Evolutionary conservation across 805 yeast genomes (phyloP).

Genomic region (Yamadazyma laniorum): DNA sequence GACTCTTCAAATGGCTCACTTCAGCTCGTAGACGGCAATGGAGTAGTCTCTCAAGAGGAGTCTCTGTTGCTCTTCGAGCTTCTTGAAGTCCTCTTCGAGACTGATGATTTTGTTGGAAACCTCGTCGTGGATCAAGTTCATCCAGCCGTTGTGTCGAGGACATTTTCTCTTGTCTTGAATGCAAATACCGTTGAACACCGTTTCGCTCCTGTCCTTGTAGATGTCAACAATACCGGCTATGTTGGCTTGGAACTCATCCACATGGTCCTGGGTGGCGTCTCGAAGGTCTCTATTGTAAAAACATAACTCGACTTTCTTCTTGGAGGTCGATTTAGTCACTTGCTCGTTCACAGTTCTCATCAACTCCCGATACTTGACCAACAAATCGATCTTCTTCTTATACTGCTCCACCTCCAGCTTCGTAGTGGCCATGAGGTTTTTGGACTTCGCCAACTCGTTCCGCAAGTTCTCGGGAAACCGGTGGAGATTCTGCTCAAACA

Average conservation of each 20-base stretch:
- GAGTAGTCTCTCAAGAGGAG: slow-evolving; percentile 35
- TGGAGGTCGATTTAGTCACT: slow-evolving; percentile 15
- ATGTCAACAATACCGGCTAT: slow-evolving; percentile 4
- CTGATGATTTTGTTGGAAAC: slow-evolving; percentile 27
- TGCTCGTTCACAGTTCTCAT: slow-evolving; percentile 38
- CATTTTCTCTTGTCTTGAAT: slow-evolving; percentile 56
- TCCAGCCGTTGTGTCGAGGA: slow-evolving; percentile 53
- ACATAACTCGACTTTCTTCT: slow-evolving; percentile 16
- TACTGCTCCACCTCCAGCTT: slow-evolving; percentile 13
- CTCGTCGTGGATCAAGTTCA: slow-evolving; percentile 35
- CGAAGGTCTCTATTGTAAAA: slow-evolving; percentile 11
- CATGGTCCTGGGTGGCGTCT: slow-evolving; percentile 1
- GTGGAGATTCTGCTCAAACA: slow-evolving; percentile 18
- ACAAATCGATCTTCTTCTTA: slow-evolving; percentile 16
- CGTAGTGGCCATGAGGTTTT: slow-evolving; percentile 16
- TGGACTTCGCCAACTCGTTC: slow-evolving; percentile 19
- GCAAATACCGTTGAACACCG: slow-evolving; percentile 29
- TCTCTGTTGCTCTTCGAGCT: slow-evolving; percentile 25
- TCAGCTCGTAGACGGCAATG: slow-evolving; percentile 26
- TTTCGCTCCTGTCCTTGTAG: slow-evolving; percentile 3
- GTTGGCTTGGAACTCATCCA: slow-evolving; percentile 3
- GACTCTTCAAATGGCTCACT: too few species aligned
- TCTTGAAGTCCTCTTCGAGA: slow-evolving; percentile 32
- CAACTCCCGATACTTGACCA: slow-evolving; percentile 34
- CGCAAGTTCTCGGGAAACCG: slow-evolving; percentile 20